Evolutionary conservation across 179 eudicot genomes (phyloP).

Genomic region (Carnegiea gigantea): DNA sequence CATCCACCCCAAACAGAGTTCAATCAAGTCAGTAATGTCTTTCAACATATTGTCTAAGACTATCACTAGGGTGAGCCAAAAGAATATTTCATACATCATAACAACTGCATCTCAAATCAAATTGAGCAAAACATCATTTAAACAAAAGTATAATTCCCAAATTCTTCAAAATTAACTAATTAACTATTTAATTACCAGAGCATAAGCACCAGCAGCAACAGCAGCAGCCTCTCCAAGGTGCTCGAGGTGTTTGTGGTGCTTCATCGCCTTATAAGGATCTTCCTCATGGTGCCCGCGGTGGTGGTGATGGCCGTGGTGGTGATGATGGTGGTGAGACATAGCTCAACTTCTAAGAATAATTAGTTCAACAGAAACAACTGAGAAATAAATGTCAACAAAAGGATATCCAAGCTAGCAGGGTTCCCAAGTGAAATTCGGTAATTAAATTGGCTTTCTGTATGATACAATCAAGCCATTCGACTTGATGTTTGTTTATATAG

Average conservation of each 20-base stretch:
- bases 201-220: slow-evolving; percentile 18
- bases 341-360: not conserved
- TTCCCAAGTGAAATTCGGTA: not conserved
- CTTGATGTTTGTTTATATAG: not conserved
- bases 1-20: not conserved
- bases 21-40: too few species aligned
- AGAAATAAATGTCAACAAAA: too few species aligned
- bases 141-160: too few species aligned
- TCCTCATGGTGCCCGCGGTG: slow-evolving; percentile 6
- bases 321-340: slow-evolving; percentile 4
- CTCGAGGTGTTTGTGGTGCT: slow-evolving; percentile 20
- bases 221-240: slow-evolving; percentile 18
- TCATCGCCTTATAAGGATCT: slow-evolving; percentile 9
- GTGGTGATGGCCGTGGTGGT: not conserved
- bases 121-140: too few species aligned
- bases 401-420: not conserved
- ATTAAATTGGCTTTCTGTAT: not conserved
- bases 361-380: not conserved
- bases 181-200: not conserved
- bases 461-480: too few species aligned
- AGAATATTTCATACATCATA: too few species aligned
- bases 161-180: not conserved
- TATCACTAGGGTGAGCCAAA: too few species aligned
- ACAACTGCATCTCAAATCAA: too few species aligned
- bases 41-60: too few species aligned